Percentiles rank a stretch among this genome's conserved stretches.
Conservation (phyloP, 2,329 filamentous ascomycete species). For the Alternaria conjuncta region DNA sequence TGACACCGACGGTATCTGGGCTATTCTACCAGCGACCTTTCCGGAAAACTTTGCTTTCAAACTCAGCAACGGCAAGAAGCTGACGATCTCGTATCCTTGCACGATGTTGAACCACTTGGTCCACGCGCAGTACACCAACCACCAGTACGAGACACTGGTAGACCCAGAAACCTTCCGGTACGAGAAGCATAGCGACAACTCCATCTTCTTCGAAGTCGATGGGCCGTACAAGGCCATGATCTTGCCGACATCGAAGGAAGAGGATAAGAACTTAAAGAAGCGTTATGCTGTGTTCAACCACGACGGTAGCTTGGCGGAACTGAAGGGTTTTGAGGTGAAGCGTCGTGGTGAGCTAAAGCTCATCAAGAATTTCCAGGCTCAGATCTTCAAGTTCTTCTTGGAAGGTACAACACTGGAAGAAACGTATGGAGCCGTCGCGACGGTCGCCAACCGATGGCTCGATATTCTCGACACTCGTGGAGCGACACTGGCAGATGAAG, state of each 20-base stretch:
- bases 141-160: constrained; percentile 91
- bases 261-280: constrained; percentile 99
- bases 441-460: constrained; percentile 94
- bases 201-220: constrained; percentile 99
- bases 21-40: constrained; percentile 94
- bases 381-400: constrained; percentile 99
- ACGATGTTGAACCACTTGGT: constrained; percentile 99
- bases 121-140: constrained; percentile 92
- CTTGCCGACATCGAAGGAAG: constrained; percentile 94
- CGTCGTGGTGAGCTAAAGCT: constrained; percentile 96
- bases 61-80: constrained; percentile 92
- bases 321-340: constrained; percentile 98
- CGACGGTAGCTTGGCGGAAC: constrained; percentile 89
- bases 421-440: constrained; percentile 90
- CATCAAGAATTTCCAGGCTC: constrained; percentile 99
- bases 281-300: constrained; percentile 99
- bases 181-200: constrained; percentile 97
- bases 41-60: constrained; percentile 96
- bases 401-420: constrained; percentile 87
- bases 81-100: constrained; percentile 96
- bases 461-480: constrained; percentile 92
- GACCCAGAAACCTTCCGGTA: constrained; percentile 85
- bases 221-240: constrained; percentile 98
- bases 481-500: constrained; percentile 88
- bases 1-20: constrained; percentile 99